These are phyloP conservation scores for Collybiopsis luxurians DNA, from an alignment of 768 basidiomycete species.

Conservation along the genomic window DNA sequence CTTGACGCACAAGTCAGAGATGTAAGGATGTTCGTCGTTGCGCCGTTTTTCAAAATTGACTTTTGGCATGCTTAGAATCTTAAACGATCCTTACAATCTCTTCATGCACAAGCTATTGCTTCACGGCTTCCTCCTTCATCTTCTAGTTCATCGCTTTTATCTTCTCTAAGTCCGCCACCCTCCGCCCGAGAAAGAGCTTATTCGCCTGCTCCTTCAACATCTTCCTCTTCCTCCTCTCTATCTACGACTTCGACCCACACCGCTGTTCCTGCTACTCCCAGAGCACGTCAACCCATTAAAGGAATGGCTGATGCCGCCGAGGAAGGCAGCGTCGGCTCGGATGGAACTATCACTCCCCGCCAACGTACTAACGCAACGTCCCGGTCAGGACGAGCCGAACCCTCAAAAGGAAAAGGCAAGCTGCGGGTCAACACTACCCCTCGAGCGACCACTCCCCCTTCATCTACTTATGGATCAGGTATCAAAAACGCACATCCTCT, in stretches of 20 bases:
- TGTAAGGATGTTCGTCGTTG: slow-evolving; percentile 54
- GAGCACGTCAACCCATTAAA: slow-evolving; percentile 23
- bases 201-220: slow-evolving; percentile 54
- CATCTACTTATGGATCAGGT: neutral
- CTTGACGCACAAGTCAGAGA: slow-evolving; percentile 46
- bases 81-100: slow-evolving; percentile 36
- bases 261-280: slow-evolving; percentile 52
- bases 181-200: slow-evolving; percentile 26
- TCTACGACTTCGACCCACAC: slow-evolving; percentile 76
- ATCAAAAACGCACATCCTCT: slow-evolving; percentile 2
- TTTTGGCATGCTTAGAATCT: too few relatives aligned
- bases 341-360: slow-evolving; percentile 4
- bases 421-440: neutral
- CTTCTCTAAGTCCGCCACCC: slow-evolving; percentile 28
- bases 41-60: too few relatives aligned
- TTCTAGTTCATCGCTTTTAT: slow-evolving; percentile 5
- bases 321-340: neutral
- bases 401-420: slow-evolving; percentile 5
- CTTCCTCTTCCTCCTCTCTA: slow-evolving; percentile 65
- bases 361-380: neutral
- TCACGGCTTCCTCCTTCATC: slow-evolving; percentile 4
- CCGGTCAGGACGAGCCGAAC: neutral
- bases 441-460: neutral
- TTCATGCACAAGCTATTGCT: slow-evolving; percentile 20
- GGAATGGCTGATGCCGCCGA: slow-evolving; percentile 8